A percentile compares a stretch with the other conserved stretches of the same genome.
Evolutionary conservation across 2,329 filamentous ascomycete species (phyloP).

Genomic region (Aspergillus sp.): DNA sequence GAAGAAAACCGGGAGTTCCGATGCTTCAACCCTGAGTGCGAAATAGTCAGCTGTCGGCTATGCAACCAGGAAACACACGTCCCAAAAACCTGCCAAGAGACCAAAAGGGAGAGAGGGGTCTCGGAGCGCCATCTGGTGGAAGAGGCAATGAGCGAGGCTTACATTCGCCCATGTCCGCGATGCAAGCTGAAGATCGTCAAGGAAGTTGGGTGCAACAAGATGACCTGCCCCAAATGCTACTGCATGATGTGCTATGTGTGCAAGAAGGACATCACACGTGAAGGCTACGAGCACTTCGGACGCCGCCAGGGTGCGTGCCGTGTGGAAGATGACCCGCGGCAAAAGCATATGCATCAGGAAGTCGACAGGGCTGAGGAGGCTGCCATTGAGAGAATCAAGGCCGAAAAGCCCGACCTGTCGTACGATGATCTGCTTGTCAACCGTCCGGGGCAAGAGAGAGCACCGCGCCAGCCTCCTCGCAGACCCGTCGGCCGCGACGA

Average conservation of each 20-base stretch:
- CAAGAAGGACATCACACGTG: slow-evolving; percentile 49
- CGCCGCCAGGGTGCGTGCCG: slow-evolving; percentile 38
- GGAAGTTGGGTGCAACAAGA: slow-evolving; percentile 71
- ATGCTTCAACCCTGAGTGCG: slow-evolving; percentile 59
- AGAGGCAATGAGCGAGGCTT: slow-evolving; percentile 71
- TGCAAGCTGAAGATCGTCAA: slow-evolving; percentile 73
- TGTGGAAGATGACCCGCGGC: slow-evolving; percentile 7
- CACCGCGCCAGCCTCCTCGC: not conserved
- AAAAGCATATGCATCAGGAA: slow-evolving; percentile 15
- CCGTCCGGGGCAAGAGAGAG: not conserved
- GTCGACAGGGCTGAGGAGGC: slow-evolving; percentile 19
- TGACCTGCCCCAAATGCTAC: slow-evolving; percentile 57
- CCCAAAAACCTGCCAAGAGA: slow-evolving; percentile 62
- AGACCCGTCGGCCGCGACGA: too few species aligned
- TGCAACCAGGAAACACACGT: slow-evolving; percentile 63
- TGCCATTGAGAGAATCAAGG: slow-evolving; percentile 19
- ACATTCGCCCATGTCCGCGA: slow-evolving; percentile 61
- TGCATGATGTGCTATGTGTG: slow-evolving; percentile 53
- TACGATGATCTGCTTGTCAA: slow-evolving; percentile 13
- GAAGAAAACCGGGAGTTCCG: slow-evolving; percentile 63
- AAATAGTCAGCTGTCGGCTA: slow-evolving; percentile 54
- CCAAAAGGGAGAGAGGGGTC: slow-evolving; percentile 49
- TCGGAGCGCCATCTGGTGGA: slow-evolving; percentile 60
- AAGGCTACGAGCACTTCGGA: slow-evolving; percentile 60
- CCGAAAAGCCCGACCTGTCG: slow-evolving; percentile 14